Base-by-base conservation (phyloP, 2,329 filamentous ascomycete species). In the Trichoderma gracile region DNA sequence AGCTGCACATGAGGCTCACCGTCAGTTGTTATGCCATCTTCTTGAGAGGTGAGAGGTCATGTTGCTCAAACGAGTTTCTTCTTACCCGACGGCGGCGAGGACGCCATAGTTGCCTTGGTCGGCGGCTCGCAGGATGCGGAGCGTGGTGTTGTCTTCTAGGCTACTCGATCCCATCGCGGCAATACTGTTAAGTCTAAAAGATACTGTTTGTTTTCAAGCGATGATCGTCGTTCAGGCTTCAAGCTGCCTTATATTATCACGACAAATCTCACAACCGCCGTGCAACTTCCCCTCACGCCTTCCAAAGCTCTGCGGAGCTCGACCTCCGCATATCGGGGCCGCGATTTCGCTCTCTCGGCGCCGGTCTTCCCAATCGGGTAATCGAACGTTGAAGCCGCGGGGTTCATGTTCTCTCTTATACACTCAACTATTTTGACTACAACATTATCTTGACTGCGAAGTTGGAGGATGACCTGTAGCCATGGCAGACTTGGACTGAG, bases 21-120 rank as follows among this genome's bases (percentile, higher is more conserved):
- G 3, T 30, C 30, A 30, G 30, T 30, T 9, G 7, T 30, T 30
- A n/a, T 9, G 30, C 9, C 30, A 9, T 30, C 30, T 9, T n/a
- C n/a, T n/a, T n/a, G n/a, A n/a, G n/a, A n/a, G n/a, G n/a, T n/a
- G n/a, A n/a, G 8, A 9, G 8, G 15, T 14, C 25, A 25, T 14
- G 2, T 12, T 40, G 19, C 25, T 25, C 25, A 7, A 7, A 12
- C 25, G 4, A 40, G 9, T n/a, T 2, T 27, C n/a, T 2, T 40
- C 63, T 57, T 61, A 65, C 57, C 63, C 45, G 47, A 52, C 58
- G 27, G 50, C 63, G 19, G 58, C 63, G 25, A 63, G 52, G 50
- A 65, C 43, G 42, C 63, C 50, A 52, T 65, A 65, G n/a, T 25
- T 45, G 33, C 63, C 50, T 27, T 63, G 19, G 30, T 63, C 23